Evolutionary conservation across 2,329 filamentous ascomycete species (phyloP), one percentile per base, ranked within the genome.

Genomic region (Penicillium freii): DNA sequence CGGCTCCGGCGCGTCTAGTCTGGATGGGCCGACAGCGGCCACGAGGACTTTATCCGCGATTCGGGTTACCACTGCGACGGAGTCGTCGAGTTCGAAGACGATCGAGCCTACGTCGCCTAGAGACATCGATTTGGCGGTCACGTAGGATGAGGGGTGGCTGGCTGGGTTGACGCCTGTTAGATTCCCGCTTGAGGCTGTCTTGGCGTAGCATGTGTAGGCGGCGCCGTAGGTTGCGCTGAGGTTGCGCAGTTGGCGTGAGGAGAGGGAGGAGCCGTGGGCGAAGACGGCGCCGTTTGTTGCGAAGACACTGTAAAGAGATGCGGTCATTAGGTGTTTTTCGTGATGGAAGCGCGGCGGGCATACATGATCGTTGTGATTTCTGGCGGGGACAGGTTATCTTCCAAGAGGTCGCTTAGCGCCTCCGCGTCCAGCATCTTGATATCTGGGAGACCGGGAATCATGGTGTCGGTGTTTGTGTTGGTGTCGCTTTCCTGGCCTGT

Each of bases 301-400:
- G 62, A 77, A 77, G 10, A 77, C 74, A 51, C 75, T 77, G 51
- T 11, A 27, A 9, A 3, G 29, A 34, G 38, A 23, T 15, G 15
- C 3, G 21, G 33, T 38, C 27, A 49, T 21, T 31, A 40, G 38
- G 34, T 63, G 27, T 44, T 29, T 31, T 8, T 21, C 42, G 43
- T 2, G 46, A 19, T 47, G 44, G 39, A 43, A 17, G 5, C 8
- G 5, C 13, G 13, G 42, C 13, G 7, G 10, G 21, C 62, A n/a
- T 68, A 77, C 75, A 77, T 60, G 48, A 77, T 77, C 15, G 75
- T 75, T 21, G 75, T 77, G 43, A 77, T 77, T 60, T 77, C 75
- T 17, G 75, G 75, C 9, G 74, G 74, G 19, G 73, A 75, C 9
- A 77, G 67, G 51, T 77, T 77, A 61, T 77, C 75, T 60, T 75